A percentile compares a stretch with the other conserved stretches of the same genome.
These are phyloP conservation scores for Suillus plorans DNA, from an alignment of 768 basidiomycete genomes.

Conservation along the genomic window DNA sequence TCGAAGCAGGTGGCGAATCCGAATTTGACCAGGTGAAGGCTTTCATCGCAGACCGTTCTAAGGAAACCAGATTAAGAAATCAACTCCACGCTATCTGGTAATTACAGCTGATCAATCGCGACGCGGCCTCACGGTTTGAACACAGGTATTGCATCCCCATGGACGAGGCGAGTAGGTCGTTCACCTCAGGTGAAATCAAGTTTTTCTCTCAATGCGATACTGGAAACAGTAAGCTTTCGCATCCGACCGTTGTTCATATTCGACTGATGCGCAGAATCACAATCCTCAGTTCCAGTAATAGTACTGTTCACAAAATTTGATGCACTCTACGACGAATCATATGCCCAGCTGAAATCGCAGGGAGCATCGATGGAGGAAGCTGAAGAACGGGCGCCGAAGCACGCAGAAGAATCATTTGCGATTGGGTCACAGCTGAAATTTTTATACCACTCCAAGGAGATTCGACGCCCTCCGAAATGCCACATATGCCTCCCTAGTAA, in stretches of 20 bases:
- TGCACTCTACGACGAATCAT: conserved; percentile 23
- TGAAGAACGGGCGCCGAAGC: background rate
- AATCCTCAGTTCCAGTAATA: conserved; percentile 36
- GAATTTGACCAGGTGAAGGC: background rate
- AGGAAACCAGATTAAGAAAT: conserved; percentile 16
- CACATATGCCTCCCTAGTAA: background rate
- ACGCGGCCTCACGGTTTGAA: background rate
- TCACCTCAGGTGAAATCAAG: background rate
- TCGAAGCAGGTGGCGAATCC: background rate
- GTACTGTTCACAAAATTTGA: conserved; percentile 41
- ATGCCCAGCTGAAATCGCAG: conserved; percentile 11
- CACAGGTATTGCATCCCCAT: conserved; percentile 41
- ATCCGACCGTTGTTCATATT: background rate
- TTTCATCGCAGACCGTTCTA: conserved; percentile 12
- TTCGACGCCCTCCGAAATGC: background rate
- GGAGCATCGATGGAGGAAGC: background rate
- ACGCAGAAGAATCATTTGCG: background rate
- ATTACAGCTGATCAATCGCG: background rate
- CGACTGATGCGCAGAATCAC: background rate
- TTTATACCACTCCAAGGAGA: background rate
- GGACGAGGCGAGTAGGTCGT: conserved; percentile 14
- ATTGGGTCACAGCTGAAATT: background rate
- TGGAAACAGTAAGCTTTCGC: background rate
- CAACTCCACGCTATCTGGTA: conserved; percentile 44
- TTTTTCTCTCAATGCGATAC: background rate